Evolutionary conservation across 768 basidiomycete species (phyloP).

Genomic region (Brasilioporus rufonigricans): DNA sequence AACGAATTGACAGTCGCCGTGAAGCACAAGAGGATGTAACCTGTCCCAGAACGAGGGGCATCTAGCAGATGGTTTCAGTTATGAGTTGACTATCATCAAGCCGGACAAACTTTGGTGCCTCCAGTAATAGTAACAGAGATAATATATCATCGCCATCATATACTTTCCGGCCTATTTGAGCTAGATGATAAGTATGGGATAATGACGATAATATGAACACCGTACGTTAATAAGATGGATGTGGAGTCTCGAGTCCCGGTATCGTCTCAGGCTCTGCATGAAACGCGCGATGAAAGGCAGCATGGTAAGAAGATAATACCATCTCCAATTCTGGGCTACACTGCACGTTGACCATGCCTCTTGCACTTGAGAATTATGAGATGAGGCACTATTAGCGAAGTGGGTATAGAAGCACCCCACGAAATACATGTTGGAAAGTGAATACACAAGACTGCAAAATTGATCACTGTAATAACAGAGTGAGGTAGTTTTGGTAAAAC

Average conservation of each 20-base stretch:
- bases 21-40: slow-evolving; percentile 73
- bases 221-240: slow-evolving; percentile 88
- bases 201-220: background rate
- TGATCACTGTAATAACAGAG: slow-evolving; percentile 55
- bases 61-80: slow-evolving; percentile 5
- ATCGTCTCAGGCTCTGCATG: slow-evolving; percentile 86
- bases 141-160: slow-evolving; percentile 56
- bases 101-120: slow-evolving; percentile 50
- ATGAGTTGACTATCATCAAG: background rate
- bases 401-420: slow-evolving; percentile 69
- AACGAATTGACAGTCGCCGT: slow-evolving; percentile 58
- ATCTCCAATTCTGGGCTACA: slow-evolving; percentile 52
- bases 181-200: background rate
- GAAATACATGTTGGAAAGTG: slow-evolving; percentile 69
- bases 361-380: slow-evolving; percentile 37
- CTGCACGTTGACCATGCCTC: slow-evolving; percentile 44
- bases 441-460: slow-evolving; percentile 75
- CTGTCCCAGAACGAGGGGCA: slow-evolving; percentile 40
- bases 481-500: slow-evolving; percentile 4
- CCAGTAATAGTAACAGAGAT: slow-evolving; percentile 77
- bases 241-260: slow-evolving; percentile 63
- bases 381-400: slow-evolving; percentile 1
- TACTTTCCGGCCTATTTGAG: slow-evolving; percentile 80
- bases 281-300: slow-evolving; percentile 77
- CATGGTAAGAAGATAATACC: slow-evolving; percentile 54